Evolutionary conservation across 2,329 filamentous ascomycete genomes (phyloP), one percentile per base, ranked within the genome.

Genomic region (Remersonia thermophila): DNA sequence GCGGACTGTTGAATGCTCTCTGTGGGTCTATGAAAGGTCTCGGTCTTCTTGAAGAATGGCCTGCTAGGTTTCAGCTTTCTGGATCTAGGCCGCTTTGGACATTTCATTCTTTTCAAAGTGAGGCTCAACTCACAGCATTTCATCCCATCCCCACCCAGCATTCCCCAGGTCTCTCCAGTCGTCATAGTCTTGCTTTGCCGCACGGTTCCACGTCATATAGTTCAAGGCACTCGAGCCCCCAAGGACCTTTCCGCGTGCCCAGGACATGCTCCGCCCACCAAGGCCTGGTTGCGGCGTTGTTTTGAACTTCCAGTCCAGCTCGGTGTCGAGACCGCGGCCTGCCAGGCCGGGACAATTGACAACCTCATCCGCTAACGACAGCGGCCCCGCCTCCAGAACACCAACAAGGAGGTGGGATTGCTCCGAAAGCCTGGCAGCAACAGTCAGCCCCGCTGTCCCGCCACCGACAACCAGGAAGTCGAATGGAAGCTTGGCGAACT

Each of bases 211-310:
- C 32, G 71, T 67, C 67, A 75, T 69, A 43, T 68, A 71, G 44
- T 77, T 77, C 32, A 78, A 61, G 0, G 69, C 69, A 12, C 65
- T 71, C 6, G 75, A 74, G 6, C 78, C 79, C 13, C 79, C 79
- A 0, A 83, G 61, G 1, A 72, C 66, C 39, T 56, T 65, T 6
- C 65, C 65, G 11, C 63, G 51, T 0, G 60, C 56, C 57, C 58
- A 66, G 8, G 56, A 46, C 15, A 68, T 46, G 18, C 34, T 51
- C 31, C 66, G 58, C 1, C 64, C 58, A 2, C 45, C 52, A 3
- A 64, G 49, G 2, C 55, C 55, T 13, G 44, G 36, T 43, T 66
- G 62, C 5, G 59, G 53, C 2, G 47, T 45, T 4, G 63, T 63
- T 40, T 55, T 47, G 42, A 64, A 60, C 12, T 55, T 40, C 63